Evolutionary conservation across 83 land plant genomes (phyloP).

Genomic region (Isoetes engelmannii): DNA sequence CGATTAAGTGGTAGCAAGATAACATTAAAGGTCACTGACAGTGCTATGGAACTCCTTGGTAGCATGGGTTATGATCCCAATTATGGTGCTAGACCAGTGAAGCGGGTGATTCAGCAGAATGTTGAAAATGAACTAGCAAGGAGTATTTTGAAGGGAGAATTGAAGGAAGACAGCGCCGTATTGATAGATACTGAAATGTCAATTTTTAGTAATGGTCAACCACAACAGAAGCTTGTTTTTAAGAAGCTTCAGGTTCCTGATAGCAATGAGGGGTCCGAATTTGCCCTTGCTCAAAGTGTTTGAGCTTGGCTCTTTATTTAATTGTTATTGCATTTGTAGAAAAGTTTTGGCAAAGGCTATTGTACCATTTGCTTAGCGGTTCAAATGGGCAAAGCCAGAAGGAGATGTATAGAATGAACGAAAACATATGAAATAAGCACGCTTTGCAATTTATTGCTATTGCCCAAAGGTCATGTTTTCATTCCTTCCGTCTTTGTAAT

Average conservation of each 20-base stretch:
- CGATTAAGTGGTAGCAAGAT: conserved; percentile 71
- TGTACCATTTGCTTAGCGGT: too few species aligned
- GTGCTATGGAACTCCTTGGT: conserved; percentile 66
- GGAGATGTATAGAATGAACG: too few species aligned
- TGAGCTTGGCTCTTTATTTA: too few species aligned
- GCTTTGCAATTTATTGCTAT: too few species aligned
- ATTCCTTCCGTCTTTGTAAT: too few species aligned
- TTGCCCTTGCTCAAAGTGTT: too few species aligned
- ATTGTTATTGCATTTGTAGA: too few species aligned
- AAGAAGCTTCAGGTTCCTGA: conserved; percentile 25
- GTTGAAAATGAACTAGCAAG: conserved; percentile 61
- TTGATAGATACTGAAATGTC: conserved; percentile 64
- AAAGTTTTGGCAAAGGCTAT: too few species aligned
- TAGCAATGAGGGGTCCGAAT: too few species aligned
- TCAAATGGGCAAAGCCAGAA: too few species aligned
- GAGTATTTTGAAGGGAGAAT: conserved; percentile 45
- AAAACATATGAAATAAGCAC: too few species aligned
- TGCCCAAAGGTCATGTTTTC: too few species aligned
- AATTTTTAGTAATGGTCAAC: conserved; percentile 63
- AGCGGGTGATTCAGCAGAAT: conserved; percentile 57
- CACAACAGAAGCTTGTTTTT: conserved; percentile 75
- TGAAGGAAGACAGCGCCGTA: conserved; percentile 49
- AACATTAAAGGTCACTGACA: conserved; percentile 55
- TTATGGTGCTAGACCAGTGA: conserved; percentile 69
- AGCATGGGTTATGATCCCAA: conserved; percentile 68